These are phyloP conservation scores for Rhodamnia rubescens DNA, from an alignment of 345 rosid genomes.

Conservation along the genomic window DNA sequence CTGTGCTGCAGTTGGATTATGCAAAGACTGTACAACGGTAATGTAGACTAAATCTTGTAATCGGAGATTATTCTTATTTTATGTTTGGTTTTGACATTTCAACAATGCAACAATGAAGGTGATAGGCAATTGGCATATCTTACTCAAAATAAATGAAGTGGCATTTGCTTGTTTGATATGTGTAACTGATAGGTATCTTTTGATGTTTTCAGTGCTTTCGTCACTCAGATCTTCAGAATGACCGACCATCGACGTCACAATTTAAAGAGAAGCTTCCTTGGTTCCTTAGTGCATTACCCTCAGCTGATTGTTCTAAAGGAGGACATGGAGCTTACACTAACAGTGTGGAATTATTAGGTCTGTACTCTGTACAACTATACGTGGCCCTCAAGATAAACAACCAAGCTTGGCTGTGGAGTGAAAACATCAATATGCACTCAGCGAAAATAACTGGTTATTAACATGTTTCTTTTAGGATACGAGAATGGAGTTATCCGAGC, in stretches of 20 bases:
- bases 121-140: background rate
- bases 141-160: background rate
- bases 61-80: background rate
- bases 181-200: background rate
- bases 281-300: conserved; percentile 90
- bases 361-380: background rate
- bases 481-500: conserved; percentile 72
- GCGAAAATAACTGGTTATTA: background rate
- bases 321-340: conserved; percentile 94
- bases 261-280: conserved; percentile 93
- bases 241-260: conserved; percentile 78
- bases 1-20: conserved; percentile 59
- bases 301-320: conserved; percentile 96
- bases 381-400: background rate
- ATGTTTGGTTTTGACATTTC: background rate
- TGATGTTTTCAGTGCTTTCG: conserved; percentile 70
- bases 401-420: background rate
- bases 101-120: background rate
- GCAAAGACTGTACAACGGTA: conserved; percentile 99
- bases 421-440: background rate
- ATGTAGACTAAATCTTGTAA: conserved; percentile 1
- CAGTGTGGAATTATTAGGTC: conserved; percentile 86
- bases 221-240: conserved; percentile 74
- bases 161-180: background rate
- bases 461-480: conserved; percentile 36